Evolutionary conservation across 495 filamentous ascomycete species (phyloP), one percentile per base, ranked within the genome.

Genomic region (Sordaria brevicollis): DNA sequence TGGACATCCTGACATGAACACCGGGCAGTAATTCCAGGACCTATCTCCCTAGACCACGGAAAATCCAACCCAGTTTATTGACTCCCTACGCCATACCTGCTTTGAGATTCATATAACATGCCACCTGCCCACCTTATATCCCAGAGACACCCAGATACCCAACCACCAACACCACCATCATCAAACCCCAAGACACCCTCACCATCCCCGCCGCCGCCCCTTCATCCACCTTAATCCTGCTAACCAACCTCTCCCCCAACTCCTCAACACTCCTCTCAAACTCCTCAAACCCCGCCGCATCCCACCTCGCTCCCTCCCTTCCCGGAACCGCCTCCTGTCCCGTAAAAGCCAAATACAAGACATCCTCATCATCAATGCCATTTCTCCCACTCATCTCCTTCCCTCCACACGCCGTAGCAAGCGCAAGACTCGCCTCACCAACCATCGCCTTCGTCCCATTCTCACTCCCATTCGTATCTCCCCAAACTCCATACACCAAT

Each of bases 401-500:
- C 0, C 82, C 84, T 65, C 83, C 87, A 74, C 89, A 90, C 15
- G 84, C 78, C 41, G 84, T 83, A 0, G 85, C 89, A 7, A 90
- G 74, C 6, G 87, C 79, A 11, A 90, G 80, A n/a, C 84, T 83
- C 0, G 84, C 84, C 70, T 91, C 87, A 6, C 88, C 87, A 0
- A 87, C 85, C 4, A 83, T 77, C 29, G 80, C 72, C 57, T 75
- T 76, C 67, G 78, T 66, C 5, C 80, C 81, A 62, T 62, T n/a
- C 25, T 83, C 79, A 29, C 77, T 84, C 9, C 86, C 89, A 65
- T 90, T 91, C 8, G 83, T 86, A 73, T 91, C 89, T 3, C 88
- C 89, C 89, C 87, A 90, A 41, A 91, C 77, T 9, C 87, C 89
- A 68, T 89, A 91, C 34, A 88, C 77, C 82, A 89, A 79, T 73